Percentiles rank a stretch among this genome's conserved stretches.
phyloP scores from a whole-genome alignment of 352 stramenopile genomes.

The Peronospora farinosa region DNA sequence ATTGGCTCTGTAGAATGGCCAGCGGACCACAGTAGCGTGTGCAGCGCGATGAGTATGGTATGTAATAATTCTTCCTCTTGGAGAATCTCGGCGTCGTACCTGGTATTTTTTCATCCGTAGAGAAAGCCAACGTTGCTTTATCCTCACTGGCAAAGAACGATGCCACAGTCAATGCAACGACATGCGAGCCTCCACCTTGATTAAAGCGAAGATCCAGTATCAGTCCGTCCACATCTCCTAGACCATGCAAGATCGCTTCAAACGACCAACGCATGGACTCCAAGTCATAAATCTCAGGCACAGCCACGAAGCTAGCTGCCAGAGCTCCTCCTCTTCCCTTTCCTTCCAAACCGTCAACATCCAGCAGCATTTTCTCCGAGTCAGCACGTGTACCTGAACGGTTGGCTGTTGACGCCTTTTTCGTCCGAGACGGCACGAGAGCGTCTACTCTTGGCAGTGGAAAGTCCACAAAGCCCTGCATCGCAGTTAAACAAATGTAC shows the following conservation, averaged over 20 bases:
- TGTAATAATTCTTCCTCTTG: conserved; percentile 52
- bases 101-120: conserved; percentile 62
- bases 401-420: conserved; percentile 2
- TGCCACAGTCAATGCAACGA: conserved; percentile 54
- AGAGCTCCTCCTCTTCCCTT: conserved; percentile 6
- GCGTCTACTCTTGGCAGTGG: conserved; percentile 51
- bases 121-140: conserved; percentile 42
- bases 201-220: conserved; percentile 79
- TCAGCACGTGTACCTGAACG: background rate
- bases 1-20: conserved; percentile 66
- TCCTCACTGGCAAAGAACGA: conserved; percentile 62
- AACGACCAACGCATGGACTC: conserved; percentile 83
- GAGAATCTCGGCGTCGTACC: conserved; percentile 38
- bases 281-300: conserved; percentile 81
- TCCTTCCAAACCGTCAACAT: conserved; percentile 11
- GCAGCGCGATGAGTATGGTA: conserved; percentile 50
- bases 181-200: conserved; percentile 57
- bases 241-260: conserved; percentile 64
- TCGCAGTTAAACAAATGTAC: conserved; percentile 62
- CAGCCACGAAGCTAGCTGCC: conserved; percentile 23
- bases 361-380: conserved; percentile 14
- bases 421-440: conserved; percentile 50
- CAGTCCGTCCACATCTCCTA: conserved; percentile 59
- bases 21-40: conserved; percentile 59
- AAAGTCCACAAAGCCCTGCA: conserved; percentile 81